Evolutionary conservation across 345 rosid species (phyloP).

Genomic region (Lepidium aucheri): DNA sequence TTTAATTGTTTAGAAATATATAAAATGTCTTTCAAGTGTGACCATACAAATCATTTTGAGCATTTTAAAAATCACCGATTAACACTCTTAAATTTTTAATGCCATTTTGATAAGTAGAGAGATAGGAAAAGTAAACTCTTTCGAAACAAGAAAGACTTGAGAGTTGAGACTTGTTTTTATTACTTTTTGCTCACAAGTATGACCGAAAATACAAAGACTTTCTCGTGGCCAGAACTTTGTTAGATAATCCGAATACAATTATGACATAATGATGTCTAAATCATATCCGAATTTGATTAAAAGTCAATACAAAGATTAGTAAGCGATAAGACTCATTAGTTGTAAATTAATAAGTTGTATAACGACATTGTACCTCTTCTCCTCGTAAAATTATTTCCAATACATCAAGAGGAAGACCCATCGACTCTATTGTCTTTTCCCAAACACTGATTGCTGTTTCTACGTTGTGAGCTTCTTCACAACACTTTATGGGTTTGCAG

Average conservation of each 20-base stretch:
- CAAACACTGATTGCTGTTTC: slow-evolving; percentile 52
- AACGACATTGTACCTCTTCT: slow-evolving; percentile 39
- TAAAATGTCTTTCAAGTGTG: too few relatives aligned
- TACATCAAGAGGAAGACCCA: slow-evolving; percentile 68
- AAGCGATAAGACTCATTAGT: background rate
- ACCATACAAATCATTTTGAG: too few relatives aligned
- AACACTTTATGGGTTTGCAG: slow-evolving; percentile 63
- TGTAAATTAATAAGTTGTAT: background rate
- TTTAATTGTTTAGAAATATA: too few relatives aligned
- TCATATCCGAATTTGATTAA: background rate
- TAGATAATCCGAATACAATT: background rate
- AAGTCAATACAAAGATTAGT: background rate
- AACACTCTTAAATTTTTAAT: background rate
- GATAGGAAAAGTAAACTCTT: background rate
- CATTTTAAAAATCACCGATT: too few relatives aligned
- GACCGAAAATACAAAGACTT: slow-evolving; percentile 3
- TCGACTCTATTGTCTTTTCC: slow-evolving; percentile 72
- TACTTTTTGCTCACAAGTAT: background rate
- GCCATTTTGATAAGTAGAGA: background rate
- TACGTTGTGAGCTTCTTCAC: slow-evolving; percentile 66
- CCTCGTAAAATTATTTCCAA: slow-evolving; percentile 57
- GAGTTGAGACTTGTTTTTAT: background rate
- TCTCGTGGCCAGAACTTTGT: background rate
- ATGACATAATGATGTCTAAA: background rate
- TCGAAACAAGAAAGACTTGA: background rate